Conservation (phyloP, 2,329 filamentous ascomycete species). For the Xylaria arbuscula region DNA sequence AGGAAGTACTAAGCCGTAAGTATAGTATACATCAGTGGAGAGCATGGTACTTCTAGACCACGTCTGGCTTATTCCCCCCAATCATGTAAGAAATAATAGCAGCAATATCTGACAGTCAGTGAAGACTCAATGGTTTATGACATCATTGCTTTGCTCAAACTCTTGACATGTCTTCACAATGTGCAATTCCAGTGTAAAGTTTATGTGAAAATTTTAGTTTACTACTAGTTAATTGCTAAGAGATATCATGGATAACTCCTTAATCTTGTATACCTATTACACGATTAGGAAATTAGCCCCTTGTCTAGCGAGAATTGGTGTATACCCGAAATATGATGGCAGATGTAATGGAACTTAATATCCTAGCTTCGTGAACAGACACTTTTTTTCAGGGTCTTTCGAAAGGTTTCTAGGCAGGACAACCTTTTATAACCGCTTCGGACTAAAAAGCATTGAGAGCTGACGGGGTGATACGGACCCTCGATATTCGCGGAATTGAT, state of each 20-base stretch:
- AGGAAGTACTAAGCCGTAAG: constrained; percentile 15
- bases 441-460: neutral
- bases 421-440: neutral
- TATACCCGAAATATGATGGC: neutral
- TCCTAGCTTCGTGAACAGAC: neutral
- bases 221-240: no score
- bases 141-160: constrained; percentile 13
- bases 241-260: no score
- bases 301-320: no score
- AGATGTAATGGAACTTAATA: neutral
- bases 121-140: constrained; percentile 5
- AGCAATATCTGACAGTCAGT: neutral
- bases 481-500: no score
- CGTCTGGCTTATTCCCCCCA: constrained; percentile 1
- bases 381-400: neutral
- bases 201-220: neutral
- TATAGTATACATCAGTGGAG: constrained; percentile 15
- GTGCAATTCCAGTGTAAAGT: neutral
- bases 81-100: constrained; percentile 3
- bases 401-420: neutral
- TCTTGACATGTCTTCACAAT: neutral
- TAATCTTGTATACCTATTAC: no score
- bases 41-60: neutral
- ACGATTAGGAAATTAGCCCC: no score
- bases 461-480: neutral